phyloP scores from a whole-genome alignment of 1,284 basidiomycete species.

The Lentinus polychrous region DNA sequence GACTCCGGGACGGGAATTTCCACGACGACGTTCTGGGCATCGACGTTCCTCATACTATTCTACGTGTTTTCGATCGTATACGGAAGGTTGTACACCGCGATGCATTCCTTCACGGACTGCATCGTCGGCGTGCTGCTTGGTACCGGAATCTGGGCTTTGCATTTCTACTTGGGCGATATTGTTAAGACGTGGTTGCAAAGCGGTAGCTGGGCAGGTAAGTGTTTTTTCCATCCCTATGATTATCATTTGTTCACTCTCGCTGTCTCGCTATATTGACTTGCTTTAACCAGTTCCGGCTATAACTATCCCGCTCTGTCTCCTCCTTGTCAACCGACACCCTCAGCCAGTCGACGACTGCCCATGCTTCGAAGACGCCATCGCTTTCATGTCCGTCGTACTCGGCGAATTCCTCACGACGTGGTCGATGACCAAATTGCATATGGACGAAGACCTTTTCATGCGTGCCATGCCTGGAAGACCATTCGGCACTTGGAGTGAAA shows the following conservation, averaged over 20 bases:
- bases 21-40: conserved; percentile 32
- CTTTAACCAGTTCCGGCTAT: conserved; percentile 53
- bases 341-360: conserved; percentile 95
- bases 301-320: conserved; percentile 58
- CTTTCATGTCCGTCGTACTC: conserved; percentile 79
- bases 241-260: not conserved
- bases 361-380: conserved; percentile 97
- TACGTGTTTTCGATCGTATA: conserved; percentile 81
- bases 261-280: not conserved
- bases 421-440: conserved; percentile 36
- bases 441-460: conserved; percentile 26
- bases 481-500: conserved; percentile 42
- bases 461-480: conserved; percentile 53
- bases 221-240: not conserved
- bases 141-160: conserved; percentile 55
- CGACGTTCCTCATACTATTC: conserved; percentile 42
- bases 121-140: conserved; percentile 62
- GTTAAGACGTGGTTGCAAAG: conserved; percentile 46
- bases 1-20: conserved; percentile 31
- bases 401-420: conserved; percentile 73
- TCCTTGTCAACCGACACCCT: conserved; percentile 84
- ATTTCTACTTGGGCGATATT: conserved; percentile 30
- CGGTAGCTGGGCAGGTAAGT: conserved; percentile 48
- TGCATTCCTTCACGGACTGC: conserved; percentile 86
- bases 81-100: conserved; percentile 86